These are phyloP conservation scores for Coniferiporia sulphurascens DNA, from an alignment of 1,284 basidiomycete species.

Conservation along the genomic window DNA sequence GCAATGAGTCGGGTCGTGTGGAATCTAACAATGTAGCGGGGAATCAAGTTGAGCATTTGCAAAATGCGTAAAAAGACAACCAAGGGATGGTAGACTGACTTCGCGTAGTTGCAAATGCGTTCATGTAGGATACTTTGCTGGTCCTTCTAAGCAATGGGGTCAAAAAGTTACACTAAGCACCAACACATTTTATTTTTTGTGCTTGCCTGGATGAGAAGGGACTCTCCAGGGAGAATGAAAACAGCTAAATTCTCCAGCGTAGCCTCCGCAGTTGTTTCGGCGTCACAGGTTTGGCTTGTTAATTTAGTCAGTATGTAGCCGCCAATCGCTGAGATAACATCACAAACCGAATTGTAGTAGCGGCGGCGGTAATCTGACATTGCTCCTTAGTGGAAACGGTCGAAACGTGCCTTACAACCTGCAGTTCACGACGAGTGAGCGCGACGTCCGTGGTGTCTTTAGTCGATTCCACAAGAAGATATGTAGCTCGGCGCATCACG, in stretches of 20 bases:
- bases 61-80: background rate
- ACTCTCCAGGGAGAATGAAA: constrained; percentile 15
- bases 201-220: constrained; percentile 9
- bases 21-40: background rate
- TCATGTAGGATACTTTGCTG: constrained; percentile 13
- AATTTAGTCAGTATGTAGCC: background rate
- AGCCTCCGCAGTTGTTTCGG: constrained; percentile 2
- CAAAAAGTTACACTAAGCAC: background rate
- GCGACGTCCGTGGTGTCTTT: background rate
- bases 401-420: background rate
- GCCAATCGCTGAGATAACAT: background rate
- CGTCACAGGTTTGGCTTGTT: constrained; percentile 4
- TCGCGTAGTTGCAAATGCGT: constrained; percentile 9
- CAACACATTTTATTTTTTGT: background rate
- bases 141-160: constrained; percentile 4
- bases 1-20: constrained; percentile 10
- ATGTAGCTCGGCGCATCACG: constrained; percentile 4
- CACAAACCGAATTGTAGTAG: constrained; percentile 4
- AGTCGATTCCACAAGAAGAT: constrained; percentile 2
- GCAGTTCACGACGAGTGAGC: constrained; percentile 1
- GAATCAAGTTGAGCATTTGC: too few relatives aligned
- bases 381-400: background rate
- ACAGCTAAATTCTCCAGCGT: constrained; percentile 9
- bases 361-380: background rate
- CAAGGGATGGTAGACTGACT: background rate